Conservation (phyloP, 2,329 filamentous ascomycete species). For the Pseudocercospora vitis region DNA sequence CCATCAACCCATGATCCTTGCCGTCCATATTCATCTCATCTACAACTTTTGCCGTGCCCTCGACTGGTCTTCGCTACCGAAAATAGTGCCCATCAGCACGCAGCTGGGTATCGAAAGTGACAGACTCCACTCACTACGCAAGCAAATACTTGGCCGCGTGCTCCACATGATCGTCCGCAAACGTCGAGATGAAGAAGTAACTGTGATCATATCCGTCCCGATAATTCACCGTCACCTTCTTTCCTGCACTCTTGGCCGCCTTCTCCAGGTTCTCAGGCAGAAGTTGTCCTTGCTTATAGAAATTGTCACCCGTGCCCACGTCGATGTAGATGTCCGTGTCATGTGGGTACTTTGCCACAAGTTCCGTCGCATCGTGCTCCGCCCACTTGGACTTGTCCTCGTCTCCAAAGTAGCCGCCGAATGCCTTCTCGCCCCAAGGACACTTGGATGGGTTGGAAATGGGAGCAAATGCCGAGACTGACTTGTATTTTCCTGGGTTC, state of each 20-base stretch:
- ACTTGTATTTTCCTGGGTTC: conserved; percentile 80
- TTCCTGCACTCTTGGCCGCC: conserved; percentile 73
- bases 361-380: conserved; percentile 87
- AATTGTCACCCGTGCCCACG: conserved; percentile 91
- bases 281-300: conserved; percentile 91
- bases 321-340: conserved; percentile 80
- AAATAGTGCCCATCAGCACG: conserved; percentile 17
- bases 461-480: conserved; percentile 29
- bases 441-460: conserved; percentile 55
- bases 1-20: conserved; percentile 3
- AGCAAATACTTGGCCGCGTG: conserved; percentile 82
- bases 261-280: conserved; percentile 88
- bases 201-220: conserved; percentile 94
- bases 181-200: conserved; percentile 93
- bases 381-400: conserved; percentile 74
- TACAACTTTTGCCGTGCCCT: conserved; percentile 17
- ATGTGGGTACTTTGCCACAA: conserved; percentile 73
- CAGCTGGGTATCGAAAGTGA: neutral
- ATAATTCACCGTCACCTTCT: conserved; percentile 75
- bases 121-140: conserved; percentile 26
- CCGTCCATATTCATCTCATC: conserved; percentile 1
- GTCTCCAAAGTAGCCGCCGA: conserved; percentile 82
- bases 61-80: conserved; percentile 11
- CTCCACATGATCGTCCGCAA: conserved; percentile 85
- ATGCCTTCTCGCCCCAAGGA: conserved; percentile 95